phyloP scores from a whole-genome alignment of 352 stramenopile genomes.

The Pythium volutum region DNA sequence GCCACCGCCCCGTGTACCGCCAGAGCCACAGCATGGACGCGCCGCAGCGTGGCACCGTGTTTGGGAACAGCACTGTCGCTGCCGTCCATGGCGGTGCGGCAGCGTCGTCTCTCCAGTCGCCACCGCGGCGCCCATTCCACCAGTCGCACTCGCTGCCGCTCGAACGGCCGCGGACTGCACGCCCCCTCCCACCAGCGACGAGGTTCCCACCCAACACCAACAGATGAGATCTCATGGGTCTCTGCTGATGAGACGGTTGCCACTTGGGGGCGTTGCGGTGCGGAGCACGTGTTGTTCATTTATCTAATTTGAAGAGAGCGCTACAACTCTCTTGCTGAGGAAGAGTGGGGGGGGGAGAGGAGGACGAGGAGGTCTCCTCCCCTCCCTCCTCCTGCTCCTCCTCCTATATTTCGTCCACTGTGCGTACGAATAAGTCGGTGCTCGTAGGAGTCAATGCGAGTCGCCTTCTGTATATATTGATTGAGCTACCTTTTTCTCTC shows the following conservation, averaged over 20 bases:
- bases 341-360: no score
- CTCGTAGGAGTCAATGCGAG: neutral
- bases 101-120: neutral
- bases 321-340: no score
- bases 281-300: no score
- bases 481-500: neutral
- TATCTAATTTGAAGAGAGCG: neutral
- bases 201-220: constrained; percentile 1
- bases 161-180: neutral
- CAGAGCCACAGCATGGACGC: constrained; percentile 63
- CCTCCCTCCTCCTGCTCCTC: neutral
- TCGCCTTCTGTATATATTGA: neutral
- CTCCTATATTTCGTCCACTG: neutral
- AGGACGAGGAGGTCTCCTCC: neutral
- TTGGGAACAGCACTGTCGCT: neutral
- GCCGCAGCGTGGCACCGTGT: constrained; percentile 7
- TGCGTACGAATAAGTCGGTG: neutral
- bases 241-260: neutral
- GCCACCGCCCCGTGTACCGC: constrained; percentile 48
- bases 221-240: constrained; percentile 3
- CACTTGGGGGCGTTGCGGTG: neutral
- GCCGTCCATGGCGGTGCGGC: neutral
- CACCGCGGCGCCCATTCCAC: constrained; percentile 7
- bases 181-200: neutral
- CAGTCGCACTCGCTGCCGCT: constrained; percentile 18